A percentile compares a stretch with the other conserved stretches of the same genome.
Evolutionary conservation across 352 stramenopile species (phyloP).

Genomic region (Globisporangium echinulatum): DNA sequence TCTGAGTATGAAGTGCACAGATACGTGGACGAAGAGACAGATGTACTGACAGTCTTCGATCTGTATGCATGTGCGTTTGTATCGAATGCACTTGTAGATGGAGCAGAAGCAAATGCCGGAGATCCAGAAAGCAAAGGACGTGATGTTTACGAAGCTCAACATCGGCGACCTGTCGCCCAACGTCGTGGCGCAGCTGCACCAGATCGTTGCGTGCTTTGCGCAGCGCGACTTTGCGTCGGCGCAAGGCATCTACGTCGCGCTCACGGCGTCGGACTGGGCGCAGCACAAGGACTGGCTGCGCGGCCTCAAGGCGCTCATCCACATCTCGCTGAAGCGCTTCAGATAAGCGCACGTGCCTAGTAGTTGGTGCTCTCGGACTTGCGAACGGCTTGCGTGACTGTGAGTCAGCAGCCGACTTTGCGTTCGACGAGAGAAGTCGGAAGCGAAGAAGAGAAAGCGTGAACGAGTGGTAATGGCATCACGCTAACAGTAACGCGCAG

Average conservation of each 20-base stretch:
- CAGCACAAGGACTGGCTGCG: constrained; percentile 98
- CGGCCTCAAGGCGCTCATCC: constrained; percentile 94
- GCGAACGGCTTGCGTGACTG: too few relatives aligned
- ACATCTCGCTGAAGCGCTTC: constrained; percentile 91
- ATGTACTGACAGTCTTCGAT: constrained; percentile 1
- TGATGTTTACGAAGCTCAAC: constrained; percentile 87
- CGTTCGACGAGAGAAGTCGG: too few relatives aligned
- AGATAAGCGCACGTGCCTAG: constrained; percentile 38
- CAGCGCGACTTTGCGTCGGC: constrained; percentile 73
- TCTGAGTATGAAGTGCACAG: neutral
- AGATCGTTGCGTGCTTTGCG: constrained; percentile 74
- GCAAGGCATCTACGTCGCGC: constrained; percentile 82
- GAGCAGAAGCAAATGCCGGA: constrained; percentile 85
- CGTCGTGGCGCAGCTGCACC: constrained; percentile 67
- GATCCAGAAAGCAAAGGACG: constrained; percentile 80
- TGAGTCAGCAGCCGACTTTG: too few relatives aligned
- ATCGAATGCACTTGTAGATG: constrained; percentile 31
- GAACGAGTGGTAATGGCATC: too few relatives aligned
- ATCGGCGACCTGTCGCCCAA: constrained; percentile 61
- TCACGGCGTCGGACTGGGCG: constrained; percentile 93
- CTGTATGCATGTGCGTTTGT: too few relatives aligned
- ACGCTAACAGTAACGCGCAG: too few relatives aligned
- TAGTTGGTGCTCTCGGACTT: too few relatives aligned
- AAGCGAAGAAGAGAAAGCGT: too few relatives aligned
- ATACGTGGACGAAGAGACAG: constrained; percentile 2